phyloP scores from a whole-genome alignment of 2,329 filamentous ascomycete genomes.

The Tolypocladium tundrense region DNA sequence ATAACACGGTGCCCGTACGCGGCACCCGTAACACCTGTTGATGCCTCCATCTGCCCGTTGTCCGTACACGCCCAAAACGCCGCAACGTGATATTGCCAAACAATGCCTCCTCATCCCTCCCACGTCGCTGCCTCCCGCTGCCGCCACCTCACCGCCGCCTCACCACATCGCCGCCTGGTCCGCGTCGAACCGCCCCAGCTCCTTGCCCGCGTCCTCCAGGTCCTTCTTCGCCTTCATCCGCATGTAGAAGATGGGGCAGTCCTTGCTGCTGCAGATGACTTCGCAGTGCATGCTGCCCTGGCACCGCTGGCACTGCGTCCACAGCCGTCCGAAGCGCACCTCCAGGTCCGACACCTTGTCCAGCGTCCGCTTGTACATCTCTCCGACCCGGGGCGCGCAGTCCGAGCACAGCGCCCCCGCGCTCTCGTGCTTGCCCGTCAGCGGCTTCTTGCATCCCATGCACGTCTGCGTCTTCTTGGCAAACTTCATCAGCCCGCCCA shows the following conservation, averaged over 20 bases:
- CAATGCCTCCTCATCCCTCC: constrained; percentile 11
- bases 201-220: constrained; percentile 87
- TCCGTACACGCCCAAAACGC: neutral
- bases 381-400: constrained; percentile 75
- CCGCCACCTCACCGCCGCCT: neutral
- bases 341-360: constrained; percentile 86
- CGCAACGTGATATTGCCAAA: neutral
- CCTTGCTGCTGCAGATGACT: constrained; percentile 91
- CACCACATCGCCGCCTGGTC: constrained; percentile 61
- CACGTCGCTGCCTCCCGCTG: constrained; percentile 53
- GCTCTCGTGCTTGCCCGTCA: constrained; percentile 68
- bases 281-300: constrained; percentile 98
- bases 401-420: constrained; percentile 81
- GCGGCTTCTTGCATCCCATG: constrained; percentile 97
- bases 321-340: constrained; percentile 81
- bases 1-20: neutral
- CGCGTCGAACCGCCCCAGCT: constrained; percentile 79
- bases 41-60: neutral
- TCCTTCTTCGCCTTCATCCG: constrained; percentile 99
- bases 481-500: constrained; percentile 97
- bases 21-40: neutral
- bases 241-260: constrained; percentile 99
- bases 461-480: constrained; percentile 96
- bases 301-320: constrained; percentile 97
- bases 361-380: constrained; percentile 87